These are phyloP conservation scores for Neurospora terricola DNA, from an alignment of 495 filamentous ascomycete genomes.

Conservation along the genomic window DNA sequence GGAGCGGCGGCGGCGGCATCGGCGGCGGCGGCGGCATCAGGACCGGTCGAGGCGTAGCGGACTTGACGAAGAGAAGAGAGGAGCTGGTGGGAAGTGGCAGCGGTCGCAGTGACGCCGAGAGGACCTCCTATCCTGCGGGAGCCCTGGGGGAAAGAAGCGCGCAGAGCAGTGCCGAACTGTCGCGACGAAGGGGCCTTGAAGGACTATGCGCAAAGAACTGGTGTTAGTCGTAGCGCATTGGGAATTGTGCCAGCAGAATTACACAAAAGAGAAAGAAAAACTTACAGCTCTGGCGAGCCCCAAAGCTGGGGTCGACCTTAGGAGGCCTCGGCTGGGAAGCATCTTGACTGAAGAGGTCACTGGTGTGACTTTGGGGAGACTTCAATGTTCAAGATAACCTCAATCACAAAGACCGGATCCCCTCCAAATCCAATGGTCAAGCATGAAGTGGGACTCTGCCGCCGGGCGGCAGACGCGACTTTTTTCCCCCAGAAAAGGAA, in stretches of 20 bases:
- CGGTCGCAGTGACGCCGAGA: conserved; percentile 1
- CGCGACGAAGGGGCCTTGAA: conserved; percentile 4
- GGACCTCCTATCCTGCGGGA: conserved; percentile 13
- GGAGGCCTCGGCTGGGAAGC: conserved; percentile 44
- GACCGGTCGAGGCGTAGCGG: conserved; percentile 27
- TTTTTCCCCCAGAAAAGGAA: not conserved
- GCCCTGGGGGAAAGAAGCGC: conserved; percentile 1
- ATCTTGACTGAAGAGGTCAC: conserved; percentile 23
- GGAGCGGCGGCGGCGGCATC: not conserved
- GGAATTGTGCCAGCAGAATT: not conserved
- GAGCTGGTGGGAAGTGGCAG: conserved; percentile 8
- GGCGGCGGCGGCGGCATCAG: conserved; percentile 2
- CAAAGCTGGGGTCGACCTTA: conserved; percentile 31
- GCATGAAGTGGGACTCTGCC: conserved; percentile 2
- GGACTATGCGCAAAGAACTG: not conserved
- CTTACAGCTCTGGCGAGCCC: conserved; percentile 27
- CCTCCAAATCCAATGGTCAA: not conserved
- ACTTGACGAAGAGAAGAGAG: conserved; percentile 10
- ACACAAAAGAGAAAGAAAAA: not conserved
- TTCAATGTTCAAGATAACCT: not conserved
- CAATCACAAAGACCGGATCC: not conserved
- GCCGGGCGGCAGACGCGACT: not conserved
- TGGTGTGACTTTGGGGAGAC: not conserved
- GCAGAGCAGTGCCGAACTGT: conserved; percentile 23
- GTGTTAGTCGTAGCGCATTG: not conserved